A percentile compares a stretch with the other conserved stretches of the same genome.
Evolutionary conservation across 2,329 filamentous ascomycete species (phyloP).

Genomic region (Ophiosphaerella narmari): DNA sequence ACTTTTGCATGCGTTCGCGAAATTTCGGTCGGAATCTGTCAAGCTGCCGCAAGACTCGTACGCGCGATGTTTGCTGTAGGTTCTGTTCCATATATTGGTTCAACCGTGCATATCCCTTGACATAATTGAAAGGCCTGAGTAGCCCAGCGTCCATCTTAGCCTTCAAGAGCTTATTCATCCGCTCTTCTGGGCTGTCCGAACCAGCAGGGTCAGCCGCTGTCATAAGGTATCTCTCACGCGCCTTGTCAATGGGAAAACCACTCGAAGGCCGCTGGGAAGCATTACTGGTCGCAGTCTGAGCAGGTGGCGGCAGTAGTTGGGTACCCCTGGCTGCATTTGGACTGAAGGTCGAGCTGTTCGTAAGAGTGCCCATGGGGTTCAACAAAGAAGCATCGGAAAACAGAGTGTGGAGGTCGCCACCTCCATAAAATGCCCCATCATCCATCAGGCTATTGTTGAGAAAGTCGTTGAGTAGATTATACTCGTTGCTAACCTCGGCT

Average conservation of each 20-base stretch:
- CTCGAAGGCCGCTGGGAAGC: constrained; percentile 66
- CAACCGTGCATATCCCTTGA: constrained; percentile 89
- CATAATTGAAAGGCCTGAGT: constrained; percentile 96
- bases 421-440: constrained; percentile 55
- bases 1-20: constrained; percentile 85
- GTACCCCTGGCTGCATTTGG: constrained; percentile 54
- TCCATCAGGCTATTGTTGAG: constrained; percentile 89
- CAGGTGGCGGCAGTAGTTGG: constrained; percentile 47
- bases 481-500: constrained; percentile 95
- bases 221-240: constrained; percentile 88
- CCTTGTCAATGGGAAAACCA: constrained; percentile 68
- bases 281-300: constrained; percentile 55
- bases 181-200: constrained; percentile 81
- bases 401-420: constrained; percentile 55
- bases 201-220: constrained; percentile 94
- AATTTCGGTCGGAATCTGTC: constrained; percentile 96
- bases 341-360: constrained; percentile 36
- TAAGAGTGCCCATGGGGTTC: constrained; percentile 49
- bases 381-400: constrained; percentile 64
- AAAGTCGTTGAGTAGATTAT: constrained; percentile 95
- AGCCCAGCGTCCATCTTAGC: constrained; percentile 96
- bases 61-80: constrained; percentile 78
- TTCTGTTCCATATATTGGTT: constrained; percentile 91
- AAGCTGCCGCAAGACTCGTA: constrained; percentile 89
- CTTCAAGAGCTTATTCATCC: constrained; percentile 90